Evolutionary conservation across 768 basidiomycete species (phyloP), one percentile per base, ranked within the genome.

Genomic region (Russula griseocarnosa): DNA sequence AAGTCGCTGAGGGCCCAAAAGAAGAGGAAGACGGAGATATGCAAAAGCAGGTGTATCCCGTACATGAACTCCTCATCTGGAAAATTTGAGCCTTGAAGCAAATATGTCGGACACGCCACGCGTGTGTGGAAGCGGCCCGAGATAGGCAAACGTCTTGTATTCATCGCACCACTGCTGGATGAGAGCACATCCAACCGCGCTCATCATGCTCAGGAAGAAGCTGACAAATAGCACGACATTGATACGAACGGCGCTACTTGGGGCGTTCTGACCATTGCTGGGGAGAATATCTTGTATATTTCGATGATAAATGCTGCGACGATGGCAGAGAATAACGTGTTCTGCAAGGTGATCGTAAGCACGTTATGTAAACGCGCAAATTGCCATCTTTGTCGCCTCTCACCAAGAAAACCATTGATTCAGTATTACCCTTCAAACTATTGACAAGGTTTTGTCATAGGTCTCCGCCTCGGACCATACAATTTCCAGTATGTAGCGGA

Each of bases 301-400:
- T 69, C 62, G 46, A 69, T 62, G 47, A 70, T 61, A 22, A 70
- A 69, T 34, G 62, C 52, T 38, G 68, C 61, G 36, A 69, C 61
- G 24, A 63, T 69, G 24, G 66, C 59, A 26, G 69, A 66, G 58
- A 70, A 70, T 11, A 70, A n/a, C 10, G 65, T 44, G 40, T 47
- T 64, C 63, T 64, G n/a, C 16, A 24, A 49, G 4, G 26, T 30
- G 36, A 49, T 42, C 3, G 26, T 49, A 49, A 55, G 28, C 13
- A 14, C 11, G n/a, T 14, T 8, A 46, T n/a, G 9, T 46, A 20
- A n/a, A 46, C 9, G 44, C 42, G 20, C 9, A 20, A 44, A n/a
- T 8, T 7, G 8, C n/a, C 5, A 46, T 10, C 20, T 20, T n/a
- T 2, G 8, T 36, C 42, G 4, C 4, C 2, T 36, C 68, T 55